Conservation (phyloP, 352 stramenopile species). For the Pythium angustatum region DNA sequence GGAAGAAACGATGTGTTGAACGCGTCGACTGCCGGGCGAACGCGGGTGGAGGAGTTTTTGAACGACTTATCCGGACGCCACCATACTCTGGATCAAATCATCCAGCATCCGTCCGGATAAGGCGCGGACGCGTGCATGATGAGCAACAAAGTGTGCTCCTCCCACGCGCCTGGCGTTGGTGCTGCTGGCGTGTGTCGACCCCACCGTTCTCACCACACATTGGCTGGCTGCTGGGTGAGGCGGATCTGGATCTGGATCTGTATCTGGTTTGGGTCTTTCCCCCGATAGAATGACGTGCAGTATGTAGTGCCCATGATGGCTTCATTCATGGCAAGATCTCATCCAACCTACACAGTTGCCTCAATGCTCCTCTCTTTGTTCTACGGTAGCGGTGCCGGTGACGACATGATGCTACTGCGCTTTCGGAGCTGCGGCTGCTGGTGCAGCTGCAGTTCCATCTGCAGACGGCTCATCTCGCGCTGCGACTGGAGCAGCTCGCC, state of each 20-base stretch:
- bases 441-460: slow-evolving; percentile 54
- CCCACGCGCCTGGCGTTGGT: not conserved
- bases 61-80: too few relatives aligned
- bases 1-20: too few relatives aligned
- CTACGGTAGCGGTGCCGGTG: not conserved
- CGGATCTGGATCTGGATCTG: slow-evolving; percentile 13
- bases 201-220: not conserved
- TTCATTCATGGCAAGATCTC: too few relatives aligned
- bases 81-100: too few relatives aligned
- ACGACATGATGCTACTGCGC: slow-evolving; percentile 33
- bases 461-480: slow-evolving; percentile 56
- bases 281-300: not conserved
- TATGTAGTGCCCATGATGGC: not conserved
- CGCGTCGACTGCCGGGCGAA: too few relatives aligned
- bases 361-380: not conserved
- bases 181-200: not conserved
- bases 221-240: not conserved
- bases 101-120: not conserved
- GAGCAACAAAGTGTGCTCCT: slow-evolving; percentile 1
- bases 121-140: too few relatives aligned
- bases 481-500: slow-evolving; percentile 50
- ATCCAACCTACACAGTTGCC: too few relatives aligned
- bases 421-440: slow-evolving; percentile 48
- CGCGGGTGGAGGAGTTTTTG: too few relatives aligned
- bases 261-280: not conserved